Base-by-base conservation (phyloP, 345 rosid genomes). In the Physaria fendleri region DNA sequence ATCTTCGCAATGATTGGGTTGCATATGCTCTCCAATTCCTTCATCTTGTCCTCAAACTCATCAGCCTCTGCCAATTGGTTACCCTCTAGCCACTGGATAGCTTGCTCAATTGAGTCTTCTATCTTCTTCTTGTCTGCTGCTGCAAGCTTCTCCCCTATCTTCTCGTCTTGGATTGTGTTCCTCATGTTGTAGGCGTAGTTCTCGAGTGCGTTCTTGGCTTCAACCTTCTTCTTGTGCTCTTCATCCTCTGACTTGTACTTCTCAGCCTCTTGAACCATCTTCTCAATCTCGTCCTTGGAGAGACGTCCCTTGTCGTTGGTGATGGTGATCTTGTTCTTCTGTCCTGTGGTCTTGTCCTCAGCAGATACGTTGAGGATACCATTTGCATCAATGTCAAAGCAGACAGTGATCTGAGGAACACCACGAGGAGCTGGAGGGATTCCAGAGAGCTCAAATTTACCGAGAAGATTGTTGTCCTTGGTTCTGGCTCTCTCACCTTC, bases 381-480 rank as follows among this genome's bases (percentile, higher is more conserved):
- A 0, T 85, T 84, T n/a, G 86, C 92, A 51, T 85, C 92, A 1
- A 85, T 85, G 60, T 85, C 92, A 0, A 85, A 85, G 57, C 91
- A 85, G 38, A 85, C 91, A 2, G 76, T 85, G 76, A 85, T 85
- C 52, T 85, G 86, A 20, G 92, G 92, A 30, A 85, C 88, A 44
- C 88, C 88, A 60, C 92, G 77, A 1, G 92, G 92, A 2, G 92
- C 92, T 1, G 92, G 92, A 47, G 88, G 92, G 51, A 85, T 85
- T 17, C 92, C 92, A 0, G 88, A 85, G 3, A 85, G 86, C 76
- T 85, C 88, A 0, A 85, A 85, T 48, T 85, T 82, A 6, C 92
- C 92, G 8, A 85, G 57, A 59, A 85, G 67, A 48, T 85, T 85
- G 73, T 85, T 85, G 65, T 85, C 92, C 50, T 81, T 78, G 4